Percentiles rank a stretch among this genome's conserved stretches.
These are phyloP conservation scores for Dentiscutata heterogama DNA, from an alignment of 371 early-diverging fungal genomes.

Conservation along the genomic window DNA sequence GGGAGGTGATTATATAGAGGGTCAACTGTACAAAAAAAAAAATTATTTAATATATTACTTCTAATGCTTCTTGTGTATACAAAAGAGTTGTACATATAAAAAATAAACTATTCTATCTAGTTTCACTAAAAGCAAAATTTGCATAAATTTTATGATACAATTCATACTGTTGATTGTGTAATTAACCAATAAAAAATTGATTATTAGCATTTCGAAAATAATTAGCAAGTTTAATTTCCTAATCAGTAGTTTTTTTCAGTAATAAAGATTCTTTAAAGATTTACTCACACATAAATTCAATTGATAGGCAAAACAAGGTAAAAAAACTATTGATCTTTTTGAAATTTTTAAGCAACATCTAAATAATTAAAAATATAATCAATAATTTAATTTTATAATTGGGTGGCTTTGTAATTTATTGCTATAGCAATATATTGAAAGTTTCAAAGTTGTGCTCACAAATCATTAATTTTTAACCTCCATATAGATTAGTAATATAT, in stretches of 20 bases:
- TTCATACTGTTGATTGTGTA: neutral
- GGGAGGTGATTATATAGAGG: too few species aligned
- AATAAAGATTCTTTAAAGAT: conserved; percentile 19
- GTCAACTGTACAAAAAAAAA: neutral
- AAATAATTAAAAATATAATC: neutral
- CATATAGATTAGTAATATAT: too few species aligned
- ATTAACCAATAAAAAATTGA: conserved; percentile 23
- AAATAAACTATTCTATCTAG: conserved; percentile 21
- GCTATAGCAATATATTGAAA: too few species aligned
- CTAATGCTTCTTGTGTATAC: conserved; percentile 11
- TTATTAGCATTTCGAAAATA: conserved; percentile 20
- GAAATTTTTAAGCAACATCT: neutral
- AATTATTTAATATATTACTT: neutral
- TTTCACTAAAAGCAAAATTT: neutral
- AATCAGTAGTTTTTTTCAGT: neutral
- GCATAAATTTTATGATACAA: neutral
- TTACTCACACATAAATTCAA: conserved; percentile 1
- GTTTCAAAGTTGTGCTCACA: too few species aligned
- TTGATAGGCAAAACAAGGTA: conserved; percentile 22
- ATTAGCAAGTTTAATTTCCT: neutral
- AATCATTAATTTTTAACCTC: neutral
- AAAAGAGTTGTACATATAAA: neutral
- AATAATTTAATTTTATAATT: too few species aligned
- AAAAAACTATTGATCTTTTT: conserved; percentile 25
- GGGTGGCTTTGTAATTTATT: too few species aligned